Conservation (phyloP, 768 basidiomycete genomes). For the Macrocybe gigantea region DNA sequence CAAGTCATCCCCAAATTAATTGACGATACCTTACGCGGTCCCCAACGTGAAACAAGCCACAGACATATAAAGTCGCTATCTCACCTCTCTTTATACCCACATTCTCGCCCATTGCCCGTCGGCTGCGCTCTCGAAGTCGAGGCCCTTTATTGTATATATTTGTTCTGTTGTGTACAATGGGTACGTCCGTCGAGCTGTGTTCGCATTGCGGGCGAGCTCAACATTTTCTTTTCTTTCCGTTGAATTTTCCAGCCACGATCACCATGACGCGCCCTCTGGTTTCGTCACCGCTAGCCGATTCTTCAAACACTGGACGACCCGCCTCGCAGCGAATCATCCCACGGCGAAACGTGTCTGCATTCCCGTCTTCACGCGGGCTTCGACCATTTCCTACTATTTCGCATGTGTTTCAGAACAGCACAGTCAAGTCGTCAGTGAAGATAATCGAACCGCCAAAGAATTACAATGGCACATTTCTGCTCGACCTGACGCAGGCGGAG, state of each 20-base stretch:
- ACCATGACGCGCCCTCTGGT: conserved; percentile 46
- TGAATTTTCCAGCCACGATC: conserved; percentile 28
- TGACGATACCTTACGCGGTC: conserved; percentile 9
- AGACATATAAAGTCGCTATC: conserved; percentile 21
- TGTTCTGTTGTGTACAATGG: conserved; percentile 24
- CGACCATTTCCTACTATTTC: conserved; percentile 73
- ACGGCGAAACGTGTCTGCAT: conserved; percentile 39
- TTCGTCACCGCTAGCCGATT: conserved; percentile 58
- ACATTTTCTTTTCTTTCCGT: not conserved
- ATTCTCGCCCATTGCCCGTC: conserved; percentile 3
- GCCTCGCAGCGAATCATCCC: conserved; percentile 27
- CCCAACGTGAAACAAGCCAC: conserved; percentile 12
- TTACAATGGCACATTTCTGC: conserved; percentile 62
- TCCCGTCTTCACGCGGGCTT: conserved; percentile 69
- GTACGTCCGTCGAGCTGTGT: conserved; percentile 19
- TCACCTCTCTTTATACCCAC: conserved; percentile 3
- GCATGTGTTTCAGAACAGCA: conserved; percentile 27
- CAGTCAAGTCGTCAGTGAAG: conserved; percentile 47
- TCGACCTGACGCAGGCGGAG: conserved; percentile 81
- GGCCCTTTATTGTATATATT: not conserved
- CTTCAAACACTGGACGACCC: conserved; percentile 22
- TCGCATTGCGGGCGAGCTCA: conserved; percentile 3
- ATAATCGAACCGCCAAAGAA: conserved; percentile 77
- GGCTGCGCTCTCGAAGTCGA: conserved; percentile 5
- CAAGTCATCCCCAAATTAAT: conserved; percentile 14